Conservation (phyloP, 129 eudicot species). For the Artemisia tridentata region DNA sequence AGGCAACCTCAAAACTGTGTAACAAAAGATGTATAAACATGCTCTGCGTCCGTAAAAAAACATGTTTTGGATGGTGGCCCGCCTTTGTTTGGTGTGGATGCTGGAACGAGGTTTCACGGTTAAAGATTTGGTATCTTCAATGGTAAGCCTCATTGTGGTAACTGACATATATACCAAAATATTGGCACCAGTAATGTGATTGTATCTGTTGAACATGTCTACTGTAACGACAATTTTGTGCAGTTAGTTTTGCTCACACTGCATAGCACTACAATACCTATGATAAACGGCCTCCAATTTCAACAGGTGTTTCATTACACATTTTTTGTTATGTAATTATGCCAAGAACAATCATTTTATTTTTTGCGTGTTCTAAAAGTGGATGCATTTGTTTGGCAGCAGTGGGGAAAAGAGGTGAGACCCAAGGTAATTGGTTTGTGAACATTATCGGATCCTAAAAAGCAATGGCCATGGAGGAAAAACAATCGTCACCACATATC, state of each 20-base stretch:
- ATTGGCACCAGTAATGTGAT: too few species aligned
- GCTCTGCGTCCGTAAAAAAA: too few species aligned
- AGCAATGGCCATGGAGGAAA: constrained; percentile 86
- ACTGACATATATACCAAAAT: too few species aligned
- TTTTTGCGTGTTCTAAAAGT: neutral
- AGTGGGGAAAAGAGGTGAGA: constrained; percentile 79
- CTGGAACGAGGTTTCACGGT: too few species aligned
- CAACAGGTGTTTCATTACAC: constrained; percentile 37
- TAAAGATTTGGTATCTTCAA: too few species aligned
- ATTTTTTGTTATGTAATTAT: neutral
- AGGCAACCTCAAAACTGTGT: too few species aligned
- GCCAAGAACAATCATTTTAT: neutral
- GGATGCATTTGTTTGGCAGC: neutral
- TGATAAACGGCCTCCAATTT: constrained; percentile 57
- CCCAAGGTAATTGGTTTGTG: constrained; percentile 70
- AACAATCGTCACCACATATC: constrained; percentile 47
- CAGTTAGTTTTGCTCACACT: constrained; percentile 42
- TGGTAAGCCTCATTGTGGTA: too few species aligned
- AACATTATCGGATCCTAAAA: constrained; percentile 73
- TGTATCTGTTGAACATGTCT: constrained; percentile 55
- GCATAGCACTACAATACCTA: constrained; percentile 79
- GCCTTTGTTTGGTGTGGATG: too few species aligned
- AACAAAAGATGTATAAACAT: too few species aligned
- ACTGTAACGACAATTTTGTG: constrained; percentile 74
- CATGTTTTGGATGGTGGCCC: too few species aligned